Conservation (phyloP, 1,284 basidiomycete genomes). For the Gastroboletus turbinatus region DNA sequence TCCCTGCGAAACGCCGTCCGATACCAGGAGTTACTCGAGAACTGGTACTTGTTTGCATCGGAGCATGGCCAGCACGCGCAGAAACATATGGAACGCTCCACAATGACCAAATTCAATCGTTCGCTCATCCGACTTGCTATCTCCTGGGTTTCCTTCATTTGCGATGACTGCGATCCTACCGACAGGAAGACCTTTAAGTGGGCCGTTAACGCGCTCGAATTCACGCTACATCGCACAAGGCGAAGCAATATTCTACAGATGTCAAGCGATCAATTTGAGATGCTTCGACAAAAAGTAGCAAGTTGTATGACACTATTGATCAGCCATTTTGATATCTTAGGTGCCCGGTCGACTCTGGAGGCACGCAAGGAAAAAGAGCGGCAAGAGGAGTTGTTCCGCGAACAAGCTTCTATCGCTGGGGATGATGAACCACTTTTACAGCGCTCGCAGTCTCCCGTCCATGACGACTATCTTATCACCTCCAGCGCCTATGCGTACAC, state of each 20-base stretch:
- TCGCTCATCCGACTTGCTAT: conserved; percentile 87
- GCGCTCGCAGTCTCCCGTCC: conserved; percentile 34
- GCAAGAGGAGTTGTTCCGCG: conserved; percentile 69
- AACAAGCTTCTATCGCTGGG: conserved; percentile 52
- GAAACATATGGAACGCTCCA: conserved; percentile 79
- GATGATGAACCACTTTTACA: conserved; percentile 52
- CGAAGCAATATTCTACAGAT: conserved; percentile 92
- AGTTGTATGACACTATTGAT: conserved; percentile 96
- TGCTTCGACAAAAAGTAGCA: conserved; percentile 90
- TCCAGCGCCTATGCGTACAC: conserved; percentile 45
- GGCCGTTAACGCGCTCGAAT: conserved; percentile 96
- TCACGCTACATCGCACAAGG: conserved; percentile 87
- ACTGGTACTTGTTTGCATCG: conserved; percentile 97
- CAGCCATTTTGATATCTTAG: conserved; percentile 96
- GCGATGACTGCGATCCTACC: conserved; percentile 95
- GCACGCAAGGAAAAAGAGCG: conserved; percentile 89
- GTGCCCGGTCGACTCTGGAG: conserved; percentile 85
- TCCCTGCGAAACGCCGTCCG: conserved; percentile 62
- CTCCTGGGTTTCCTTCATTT: conserved; percentile 98
- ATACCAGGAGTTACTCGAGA: conserved; percentile 88
- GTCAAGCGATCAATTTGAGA: conserved; percentile 84
- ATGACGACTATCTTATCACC: conserved; percentile 37
- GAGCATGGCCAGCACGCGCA: conserved; percentile 90
- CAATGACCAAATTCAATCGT: conserved; percentile 76
- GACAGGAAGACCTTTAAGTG: conserved; percentile 98